A percentile compares a stretch with the other conserved stretches of the same genome.
Evolutionary conservation across 495 filamentous ascomycete genomes (phyloP).

Genomic region (Staphylotrichum tortipilum): DNA sequence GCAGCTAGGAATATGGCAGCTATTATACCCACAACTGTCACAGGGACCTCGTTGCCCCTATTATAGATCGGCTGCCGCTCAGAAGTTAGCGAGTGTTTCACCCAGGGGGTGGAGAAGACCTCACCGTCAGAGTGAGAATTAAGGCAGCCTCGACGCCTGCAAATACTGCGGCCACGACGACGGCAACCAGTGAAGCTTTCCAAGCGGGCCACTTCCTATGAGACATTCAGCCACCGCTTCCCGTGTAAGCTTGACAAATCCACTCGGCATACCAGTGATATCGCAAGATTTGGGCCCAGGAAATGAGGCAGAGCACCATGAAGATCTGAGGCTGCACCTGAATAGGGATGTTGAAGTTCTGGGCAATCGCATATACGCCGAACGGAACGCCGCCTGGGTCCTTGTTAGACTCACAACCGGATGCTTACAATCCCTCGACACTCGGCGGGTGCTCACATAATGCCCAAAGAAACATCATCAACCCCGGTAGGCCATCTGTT

Average conservation of each 20-base stretch:
- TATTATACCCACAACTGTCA: slow-evolving; percentile 55
- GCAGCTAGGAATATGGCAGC: slow-evolving; percentile 65
- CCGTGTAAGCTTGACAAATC: too few species aligned
- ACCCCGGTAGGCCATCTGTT: slow-evolving; percentile 61
- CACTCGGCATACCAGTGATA: slow-evolving; percentile 47
- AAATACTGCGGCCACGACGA: slow-evolving; percentile 37
- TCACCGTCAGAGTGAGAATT: slow-evolving; percentile 54
- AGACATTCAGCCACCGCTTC: background rate
- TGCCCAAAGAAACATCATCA: slow-evolving; percentile 73
- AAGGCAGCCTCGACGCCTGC: slow-evolving; percentile 53
- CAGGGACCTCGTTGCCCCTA: slow-evolving; percentile 41
- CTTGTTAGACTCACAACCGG: background rate
- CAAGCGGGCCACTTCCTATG: slow-evolving; percentile 42
- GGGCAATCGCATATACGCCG: slow-evolving; percentile 34
- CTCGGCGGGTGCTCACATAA: slow-evolving; percentile 37
- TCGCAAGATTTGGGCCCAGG: slow-evolving; percentile 57
- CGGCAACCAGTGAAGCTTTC: slow-evolving; percentile 40
- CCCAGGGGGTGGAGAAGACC: background rate
- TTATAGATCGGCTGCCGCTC: slow-evolving; percentile 44
- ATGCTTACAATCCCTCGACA: background rate
- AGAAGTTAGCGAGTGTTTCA: too few species aligned
- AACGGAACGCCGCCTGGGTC: slow-evolving; percentile 38
- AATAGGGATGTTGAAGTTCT: slow-evolving; percentile 67
- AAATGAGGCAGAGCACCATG: slow-evolving; percentile 52
- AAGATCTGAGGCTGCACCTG: slow-evolving; percentile 70